Evolutionary conservation across 345 rosid species (phyloP).

Genomic region (Ceriops tagal): DNA sequence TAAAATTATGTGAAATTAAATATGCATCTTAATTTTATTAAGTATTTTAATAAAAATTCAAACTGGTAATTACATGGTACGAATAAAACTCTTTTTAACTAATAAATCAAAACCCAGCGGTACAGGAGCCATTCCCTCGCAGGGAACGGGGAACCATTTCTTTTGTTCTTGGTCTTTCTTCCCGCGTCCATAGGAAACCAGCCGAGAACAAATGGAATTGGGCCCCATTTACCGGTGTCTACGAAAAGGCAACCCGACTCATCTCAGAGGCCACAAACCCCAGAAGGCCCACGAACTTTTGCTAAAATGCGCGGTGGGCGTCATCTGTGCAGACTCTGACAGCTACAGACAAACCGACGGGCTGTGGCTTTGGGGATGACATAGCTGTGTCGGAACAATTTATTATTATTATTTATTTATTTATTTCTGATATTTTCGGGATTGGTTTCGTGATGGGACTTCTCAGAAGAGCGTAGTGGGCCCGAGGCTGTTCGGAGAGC

Average conservation of each 20-base stretch:
- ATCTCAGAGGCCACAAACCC: background rate
- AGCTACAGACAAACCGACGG: conserved; percentile 17
- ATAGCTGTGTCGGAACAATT: conserved; percentile 4
- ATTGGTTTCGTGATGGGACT: conserved; percentile 19
- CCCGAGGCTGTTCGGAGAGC: conserved; percentile 16
- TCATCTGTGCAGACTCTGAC: background rate
- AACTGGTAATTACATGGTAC: too few species aligned
- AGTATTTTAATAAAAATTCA: too few species aligned
- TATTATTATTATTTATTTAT: too few species aligned
- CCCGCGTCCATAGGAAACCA: background rate
- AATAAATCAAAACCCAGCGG: too few species aligned
- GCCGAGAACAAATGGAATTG: background rate
- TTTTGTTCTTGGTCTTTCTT: background rate
- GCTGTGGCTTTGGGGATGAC: background rate
- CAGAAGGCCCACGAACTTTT: background rate
- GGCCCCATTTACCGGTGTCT: background rate
- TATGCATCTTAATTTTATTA: too few species aligned
- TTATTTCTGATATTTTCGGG: background rate
- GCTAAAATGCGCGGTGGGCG: conserved; percentile 19
- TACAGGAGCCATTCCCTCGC: too few species aligned
- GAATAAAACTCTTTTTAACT: too few species aligned
- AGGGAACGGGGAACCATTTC: background rate
- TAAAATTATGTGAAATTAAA: too few species aligned
- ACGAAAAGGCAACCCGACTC: conserved; percentile 12
- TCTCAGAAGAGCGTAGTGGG: conserved; percentile 11